These are phyloP conservation scores for Cladosporium sp. DNA, from an alignment of 2,329 filamentous ascomycete genomes.

Conservation along the genomic window DNA sequence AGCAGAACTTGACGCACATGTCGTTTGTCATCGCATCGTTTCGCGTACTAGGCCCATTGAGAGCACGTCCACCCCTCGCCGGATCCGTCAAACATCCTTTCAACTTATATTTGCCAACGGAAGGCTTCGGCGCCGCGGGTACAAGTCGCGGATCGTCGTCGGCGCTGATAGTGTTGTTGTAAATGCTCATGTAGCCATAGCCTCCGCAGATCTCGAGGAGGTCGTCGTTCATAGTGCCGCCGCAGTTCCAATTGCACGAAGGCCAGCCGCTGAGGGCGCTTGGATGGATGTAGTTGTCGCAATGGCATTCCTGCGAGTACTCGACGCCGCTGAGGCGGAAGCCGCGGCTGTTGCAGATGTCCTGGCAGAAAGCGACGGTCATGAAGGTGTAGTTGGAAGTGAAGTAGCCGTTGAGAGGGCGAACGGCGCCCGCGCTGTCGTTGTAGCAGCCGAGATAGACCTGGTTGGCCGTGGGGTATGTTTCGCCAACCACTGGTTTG, in stretches of 20 bases:
- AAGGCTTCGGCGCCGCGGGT: slow-evolving; percentile 25
- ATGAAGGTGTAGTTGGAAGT: slow-evolving; percentile 33
- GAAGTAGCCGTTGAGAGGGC: slow-evolving; percentile 32
- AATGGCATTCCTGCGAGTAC: slow-evolving; percentile 39
- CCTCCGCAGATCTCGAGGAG: slow-evolving; percentile 37
- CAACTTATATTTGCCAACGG: slow-evolving; percentile 31
- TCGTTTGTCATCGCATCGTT: slow-evolving; percentile 33
- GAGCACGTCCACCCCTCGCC: slow-evolving; percentile 24
- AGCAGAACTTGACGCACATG: slow-evolving; percentile 36
- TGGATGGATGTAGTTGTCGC: slow-evolving; percentile 38
- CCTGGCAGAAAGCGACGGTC: slow-evolving; percentile 40
- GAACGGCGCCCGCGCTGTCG: slow-evolving; percentile 31
- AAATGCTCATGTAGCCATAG: slow-evolving; percentile 35
- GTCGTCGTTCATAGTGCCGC: slow-evolving; percentile 31
- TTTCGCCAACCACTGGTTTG: slow-evolving; percentile 31
- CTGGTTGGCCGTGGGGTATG: slow-evolving; percentile 28
- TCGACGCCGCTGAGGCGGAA: slow-evolving; percentile 39
- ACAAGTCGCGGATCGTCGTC: slow-evolving; percentile 31
- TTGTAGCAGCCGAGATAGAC: slow-evolving; percentile 42
- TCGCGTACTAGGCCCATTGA: slow-evolving; percentile 25
- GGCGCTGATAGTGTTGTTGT: slow-evolving; percentile 38
- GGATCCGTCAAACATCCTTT: slow-evolving; percentile 33
- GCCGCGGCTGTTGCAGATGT: slow-evolving; percentile 33
- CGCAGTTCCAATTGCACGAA: slow-evolving; percentile 33
- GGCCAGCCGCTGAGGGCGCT: slow-evolving; percentile 27